These are phyloP conservation scores for Neocucurbitaria cava DNA, from an alignment of 2,329 filamentous ascomycete species.

Conservation along the genomic window DNA sequence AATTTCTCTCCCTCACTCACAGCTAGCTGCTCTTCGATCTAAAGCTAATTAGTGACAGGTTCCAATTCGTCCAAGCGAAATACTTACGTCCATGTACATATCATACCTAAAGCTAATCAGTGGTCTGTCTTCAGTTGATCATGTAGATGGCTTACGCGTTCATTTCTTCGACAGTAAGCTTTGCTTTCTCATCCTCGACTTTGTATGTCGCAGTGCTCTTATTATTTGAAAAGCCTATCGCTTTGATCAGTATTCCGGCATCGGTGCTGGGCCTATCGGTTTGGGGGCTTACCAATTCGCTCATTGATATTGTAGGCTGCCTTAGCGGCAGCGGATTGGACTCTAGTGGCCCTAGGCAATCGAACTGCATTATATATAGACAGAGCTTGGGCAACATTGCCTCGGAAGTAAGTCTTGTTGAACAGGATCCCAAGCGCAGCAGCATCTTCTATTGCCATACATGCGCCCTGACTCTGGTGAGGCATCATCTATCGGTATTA, in stretches of 20 bases:
- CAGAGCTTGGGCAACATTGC: constrained; percentile 42
- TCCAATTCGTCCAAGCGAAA: not conserved
- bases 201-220: constrained; percentile 64
- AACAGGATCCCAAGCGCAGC: constrained; percentile 70
- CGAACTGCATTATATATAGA: constrained; percentile 46
- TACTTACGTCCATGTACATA: not conserved
- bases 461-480: constrained; percentile 72
- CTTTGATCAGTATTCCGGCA: not conserved
- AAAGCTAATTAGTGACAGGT: not conserved
- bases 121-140: not conserved
- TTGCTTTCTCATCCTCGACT: constrained; percentile 66
- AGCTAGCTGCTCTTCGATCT: not conserved
- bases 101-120: not conserved
- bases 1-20: not conserved
- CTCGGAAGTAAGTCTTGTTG: constrained; percentile 53
- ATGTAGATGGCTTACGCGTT: constrained; percentile 52
- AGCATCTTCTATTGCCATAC: constrained; percentile 73
- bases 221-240: constrained; percentile 63
- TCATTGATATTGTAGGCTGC: constrained; percentile 51
- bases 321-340: constrained; percentile 47
- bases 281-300: constrained; percentile 49
- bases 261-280: not conserved
- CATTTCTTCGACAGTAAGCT: constrained; percentile 74
- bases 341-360: constrained; percentile 47
- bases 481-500: constrained; percentile 65